Conservation (phyloP, 371 early-diverging fungal species). For the Rhizopus microsporus region DNA sequence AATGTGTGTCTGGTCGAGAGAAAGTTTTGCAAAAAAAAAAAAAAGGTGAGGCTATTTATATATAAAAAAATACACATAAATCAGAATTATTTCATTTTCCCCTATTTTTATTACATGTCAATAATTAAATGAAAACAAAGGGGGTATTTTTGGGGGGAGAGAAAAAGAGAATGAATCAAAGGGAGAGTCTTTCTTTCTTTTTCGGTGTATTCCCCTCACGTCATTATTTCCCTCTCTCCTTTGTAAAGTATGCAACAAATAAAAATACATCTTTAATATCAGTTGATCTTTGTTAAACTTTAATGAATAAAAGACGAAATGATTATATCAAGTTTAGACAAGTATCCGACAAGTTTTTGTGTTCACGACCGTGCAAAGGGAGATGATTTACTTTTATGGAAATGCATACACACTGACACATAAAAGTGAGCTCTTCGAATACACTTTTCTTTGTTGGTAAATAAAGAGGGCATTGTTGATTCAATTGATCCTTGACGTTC, state of each 20-base stretch:
- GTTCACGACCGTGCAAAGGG: background rate
- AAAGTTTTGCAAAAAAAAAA: too few relatives aligned
- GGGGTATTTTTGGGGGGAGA: background rate
- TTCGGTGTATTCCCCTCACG: background rate
- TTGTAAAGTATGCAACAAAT: background rate
- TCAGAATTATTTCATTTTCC: too few relatives aligned
- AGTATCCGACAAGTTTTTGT: background rate
- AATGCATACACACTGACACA: background rate
- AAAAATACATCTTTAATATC: background rate
- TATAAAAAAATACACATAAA: too few relatives aligned
- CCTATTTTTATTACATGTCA: background rate
- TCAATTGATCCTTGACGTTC: too few relatives aligned
- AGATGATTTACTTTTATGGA: conserved; percentile 2
- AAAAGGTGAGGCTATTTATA: too few relatives aligned
- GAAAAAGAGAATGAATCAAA: background rate
- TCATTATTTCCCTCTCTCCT: background rate
- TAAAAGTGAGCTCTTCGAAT: too few relatives aligned
- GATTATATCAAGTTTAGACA: background rate
- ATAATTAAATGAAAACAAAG: conserved; percentile 1
- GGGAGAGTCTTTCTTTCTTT: too few relatives aligned
- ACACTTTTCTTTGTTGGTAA: too few relatives aligned
- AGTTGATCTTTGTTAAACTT: background rate
- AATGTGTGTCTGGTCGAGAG: background rate
- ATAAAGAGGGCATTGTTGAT: too few relatives aligned
- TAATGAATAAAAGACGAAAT: background rate